Percentiles rank a stretch among this genome's conserved stretches.
Evolutionary conservation across 1,139 yeast species (phyloP).

Genomic region (Hyphopichia fennica): DNA sequence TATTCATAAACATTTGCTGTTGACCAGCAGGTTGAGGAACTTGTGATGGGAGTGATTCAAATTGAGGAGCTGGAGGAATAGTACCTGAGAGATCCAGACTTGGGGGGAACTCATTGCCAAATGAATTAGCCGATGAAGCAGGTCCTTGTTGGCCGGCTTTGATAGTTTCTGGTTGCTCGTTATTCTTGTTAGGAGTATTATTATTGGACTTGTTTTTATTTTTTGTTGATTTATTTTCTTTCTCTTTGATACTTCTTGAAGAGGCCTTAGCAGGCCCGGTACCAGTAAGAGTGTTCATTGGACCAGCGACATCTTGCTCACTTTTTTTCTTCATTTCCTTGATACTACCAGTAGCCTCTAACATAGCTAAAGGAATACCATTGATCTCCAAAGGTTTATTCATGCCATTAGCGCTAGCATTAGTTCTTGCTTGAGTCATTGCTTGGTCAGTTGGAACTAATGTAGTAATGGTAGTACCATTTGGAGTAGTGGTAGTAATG

Average conservation of each 20-base stretch:
- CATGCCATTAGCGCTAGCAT: constrained; percentile 53
- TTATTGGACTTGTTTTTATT: neutral
- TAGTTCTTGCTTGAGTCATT: constrained; percentile 54
- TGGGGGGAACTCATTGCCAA: constrained; percentile 1
- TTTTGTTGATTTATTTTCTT: neutral
- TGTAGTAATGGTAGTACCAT: constrained; percentile 88
- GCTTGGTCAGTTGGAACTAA: constrained; percentile 86
- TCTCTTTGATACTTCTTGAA: neutral
- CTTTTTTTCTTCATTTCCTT: constrained; percentile 19
- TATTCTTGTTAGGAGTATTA: too few species aligned
- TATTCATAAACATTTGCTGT: neutral
- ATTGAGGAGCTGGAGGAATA: neutral
- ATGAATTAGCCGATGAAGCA: neutral
- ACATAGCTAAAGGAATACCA: constrained; percentile 78
- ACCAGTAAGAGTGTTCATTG: constrained; percentile 1
- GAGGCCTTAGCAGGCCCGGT: neutral
- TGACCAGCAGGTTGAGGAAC: neutral
- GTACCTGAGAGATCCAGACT: constrained; percentile 1
- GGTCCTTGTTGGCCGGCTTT: neutral
- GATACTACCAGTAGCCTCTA: constrained; percentile 77
- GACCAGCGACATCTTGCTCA: neutral
- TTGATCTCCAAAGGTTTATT: constrained; percentile 66
- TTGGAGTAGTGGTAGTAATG: constrained; percentile 82
- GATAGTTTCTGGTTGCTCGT: neutral
- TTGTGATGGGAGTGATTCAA: neutral